Evolutionary conservation across 164 flowering plant genomes (phyloP).

Genomic region (Piper longum): DNA sequence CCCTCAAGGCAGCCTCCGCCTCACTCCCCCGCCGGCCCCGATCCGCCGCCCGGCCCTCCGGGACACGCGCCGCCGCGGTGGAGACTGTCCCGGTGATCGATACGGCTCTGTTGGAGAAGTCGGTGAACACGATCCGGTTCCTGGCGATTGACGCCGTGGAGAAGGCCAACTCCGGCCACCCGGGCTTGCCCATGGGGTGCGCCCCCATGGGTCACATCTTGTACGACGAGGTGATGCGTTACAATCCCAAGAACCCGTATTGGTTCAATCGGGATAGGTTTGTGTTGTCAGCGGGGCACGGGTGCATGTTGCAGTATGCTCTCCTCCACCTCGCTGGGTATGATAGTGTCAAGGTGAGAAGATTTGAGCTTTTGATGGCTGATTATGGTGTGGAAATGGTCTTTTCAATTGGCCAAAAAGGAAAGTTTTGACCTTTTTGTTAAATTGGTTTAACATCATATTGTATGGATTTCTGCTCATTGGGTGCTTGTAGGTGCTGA

Average conservation of each 20-base stretch:
- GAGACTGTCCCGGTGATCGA: slow-evolving; percentile 51
- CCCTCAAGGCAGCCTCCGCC: slow-evolving; percentile 24
- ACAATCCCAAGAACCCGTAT: slow-evolving; percentile 88
- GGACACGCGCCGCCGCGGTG: slow-evolving; percentile 36
- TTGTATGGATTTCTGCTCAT: too few relatives aligned
- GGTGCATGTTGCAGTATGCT: slow-evolving; percentile 95
- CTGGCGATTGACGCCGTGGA: slow-evolving; percentile 94
- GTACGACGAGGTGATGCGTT: slow-evolving; percentile 87
- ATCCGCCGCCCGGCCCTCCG: not conserved
- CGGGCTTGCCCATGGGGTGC: slow-evolving; percentile 98
- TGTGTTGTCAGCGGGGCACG: slow-evolving; percentile 94
- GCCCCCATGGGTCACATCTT: slow-evolving; percentile 94
- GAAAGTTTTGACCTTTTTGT: not conserved
- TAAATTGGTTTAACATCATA: too few relatives aligned
- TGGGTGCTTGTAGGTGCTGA: too few relatives aligned
- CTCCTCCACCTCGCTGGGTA: slow-evolving; percentile 94
- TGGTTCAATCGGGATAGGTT: slow-evolving; percentile 97
- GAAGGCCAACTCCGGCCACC: slow-evolving; percentile 97
- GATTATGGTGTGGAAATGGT: not conserved
- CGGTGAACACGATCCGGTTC: slow-evolving; percentile 79
- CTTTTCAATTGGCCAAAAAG: not conserved
- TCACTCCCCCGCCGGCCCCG: not conserved
- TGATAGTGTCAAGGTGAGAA: slow-evolving; percentile 68
- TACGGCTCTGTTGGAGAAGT: slow-evolving; percentile 50
- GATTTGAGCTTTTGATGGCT: not conserved